These are phyloP conservation scores for Fusarium oxysporum DNA, from an alignment of 2,329 filamentous ascomycete species.

Conservation along the genomic window DNA sequence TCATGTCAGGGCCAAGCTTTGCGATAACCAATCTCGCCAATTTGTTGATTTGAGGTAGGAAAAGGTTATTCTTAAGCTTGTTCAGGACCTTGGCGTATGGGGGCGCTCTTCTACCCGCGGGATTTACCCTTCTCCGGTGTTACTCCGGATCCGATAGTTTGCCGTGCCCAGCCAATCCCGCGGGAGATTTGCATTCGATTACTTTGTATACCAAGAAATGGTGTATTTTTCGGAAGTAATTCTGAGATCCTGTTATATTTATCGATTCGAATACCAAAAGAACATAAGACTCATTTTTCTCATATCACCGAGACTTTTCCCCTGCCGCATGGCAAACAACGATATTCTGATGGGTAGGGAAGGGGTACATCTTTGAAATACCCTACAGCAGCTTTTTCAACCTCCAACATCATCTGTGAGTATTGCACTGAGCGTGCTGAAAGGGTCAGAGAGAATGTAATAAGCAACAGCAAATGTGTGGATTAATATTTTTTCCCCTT, in stretches of 20 bases:
- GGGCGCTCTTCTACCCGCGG: slow-evolving; percentile 9
- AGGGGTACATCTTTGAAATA: too few species aligned
- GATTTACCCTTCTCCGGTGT: background rate
- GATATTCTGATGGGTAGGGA: too few species aligned
- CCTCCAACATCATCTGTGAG: too few species aligned
- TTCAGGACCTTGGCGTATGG: slow-evolving; percentile 1
- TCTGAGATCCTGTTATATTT: background rate
- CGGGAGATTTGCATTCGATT: background rate
- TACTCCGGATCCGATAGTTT: background rate
- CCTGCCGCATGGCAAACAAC: too few species aligned
- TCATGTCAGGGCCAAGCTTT: background rate
- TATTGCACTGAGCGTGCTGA: too few species aligned
- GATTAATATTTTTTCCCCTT: too few species aligned
- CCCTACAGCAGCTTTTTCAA: too few species aligned
- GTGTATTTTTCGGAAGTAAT: background rate
- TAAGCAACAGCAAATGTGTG: too few species aligned
- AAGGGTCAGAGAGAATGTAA: too few species aligned
- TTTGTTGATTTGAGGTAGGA: background rate
- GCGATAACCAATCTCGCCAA: background rate
- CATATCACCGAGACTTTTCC: too few species aligned
- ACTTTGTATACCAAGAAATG: background rate
- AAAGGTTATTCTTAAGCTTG: slow-evolving; percentile 5
- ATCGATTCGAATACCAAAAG: too few species aligned
- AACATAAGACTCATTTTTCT: too few species aligned
- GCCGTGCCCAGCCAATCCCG: slow-evolving; percentile 2